Evolutionary conservation across 2,329 filamentous ascomycete species (phyloP).

Genomic region (Plenodomus biglobosus): DNA sequence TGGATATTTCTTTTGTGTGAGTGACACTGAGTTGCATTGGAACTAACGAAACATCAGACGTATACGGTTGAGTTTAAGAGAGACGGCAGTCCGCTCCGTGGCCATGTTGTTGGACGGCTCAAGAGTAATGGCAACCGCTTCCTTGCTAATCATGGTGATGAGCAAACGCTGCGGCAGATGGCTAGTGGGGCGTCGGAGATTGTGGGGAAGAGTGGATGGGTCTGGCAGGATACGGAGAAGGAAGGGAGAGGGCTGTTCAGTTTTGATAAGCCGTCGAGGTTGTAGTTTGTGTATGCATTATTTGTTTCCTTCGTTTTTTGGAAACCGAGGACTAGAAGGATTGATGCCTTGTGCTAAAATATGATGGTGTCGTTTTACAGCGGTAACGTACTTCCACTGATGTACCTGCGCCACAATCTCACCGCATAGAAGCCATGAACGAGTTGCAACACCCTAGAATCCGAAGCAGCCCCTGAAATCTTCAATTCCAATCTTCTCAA

Average conservation of each 20-base stretch:
- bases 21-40: too few species aligned
- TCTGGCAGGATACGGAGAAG: constrained; percentile 38
- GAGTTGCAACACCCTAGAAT: too few species aligned
- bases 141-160: constrained; percentile 60
- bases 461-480: too few species aligned
- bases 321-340: too few species aligned
- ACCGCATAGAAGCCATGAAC: too few species aligned
- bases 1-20: background rate
- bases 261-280: constrained; percentile 24
- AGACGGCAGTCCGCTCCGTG: constrained; percentile 52
- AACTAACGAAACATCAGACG: constrained; percentile 47
- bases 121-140: constrained; percentile 53
- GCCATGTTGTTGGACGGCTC: constrained; percentile 57
- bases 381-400: too few species aligned
- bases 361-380: too few species aligned
- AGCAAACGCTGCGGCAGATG: constrained; percentile 51
- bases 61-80: constrained; percentile 62
- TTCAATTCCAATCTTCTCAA: too few species aligned
- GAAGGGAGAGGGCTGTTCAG: constrained; percentile 35
- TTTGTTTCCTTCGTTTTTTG: too few species aligned
- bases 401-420: too few species aligned
- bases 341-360: too few species aligned
- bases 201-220: constrained; percentile 53
- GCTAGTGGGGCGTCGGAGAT: constrained; percentile 50
- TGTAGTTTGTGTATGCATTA: constrained; percentile 12